phyloP scores from a whole-genome alignment of 139 green algal genomes.

The Closterium sp. region DNA sequence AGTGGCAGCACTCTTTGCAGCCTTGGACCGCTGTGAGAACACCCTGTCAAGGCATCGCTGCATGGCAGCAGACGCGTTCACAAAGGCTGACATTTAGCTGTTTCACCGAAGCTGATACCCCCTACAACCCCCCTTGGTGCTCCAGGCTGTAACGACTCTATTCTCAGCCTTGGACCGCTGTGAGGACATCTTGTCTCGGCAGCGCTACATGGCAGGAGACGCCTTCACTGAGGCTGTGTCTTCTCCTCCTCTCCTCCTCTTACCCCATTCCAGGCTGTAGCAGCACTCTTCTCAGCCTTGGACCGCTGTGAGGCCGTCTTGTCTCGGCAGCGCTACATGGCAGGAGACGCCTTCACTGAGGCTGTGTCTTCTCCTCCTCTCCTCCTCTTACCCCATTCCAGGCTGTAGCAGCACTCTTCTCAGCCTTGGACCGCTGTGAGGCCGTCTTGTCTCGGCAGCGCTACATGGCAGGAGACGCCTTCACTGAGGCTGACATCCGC shows the following conservation, averaged over 20 bases:
- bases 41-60: conserved; percentile 77
- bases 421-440: conserved; percentile 74
- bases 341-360: conserved; percentile 80
- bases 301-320: conserved; percentile 79
- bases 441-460: conserved; percentile 69
- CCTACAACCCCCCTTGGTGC: too few relatives aligned
- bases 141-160: conserved; percentile 36
- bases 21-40: conserved; percentile 73
- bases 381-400: too few relatives aligned
- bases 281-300: conserved; percentile 70
- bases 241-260: too few relatives aligned
- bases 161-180: conserved; percentile 73
- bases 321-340: conserved; percentile 73
- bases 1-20: too few relatives aligned
- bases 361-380: too few relatives aligned
- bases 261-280: not conserved
- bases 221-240: conserved; percentile 78
- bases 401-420: conserved; percentile 69
- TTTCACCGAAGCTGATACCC: too few relatives aligned
- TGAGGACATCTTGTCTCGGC: conserved; percentile 75
- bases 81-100: too few relatives aligned
- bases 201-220: conserved; percentile 81
- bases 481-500: conserved; percentile 90
- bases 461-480: conserved; percentile 75
- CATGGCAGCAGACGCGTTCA: conserved; percentile 78